A percentile compares a stretch with the other conserved stretches of the same genome.
These are phyloP conservation scores for Golubevia pallescens DNA, from an alignment of 1,284 basidiomycete genomes.

Conservation along the genomic window DNA sequence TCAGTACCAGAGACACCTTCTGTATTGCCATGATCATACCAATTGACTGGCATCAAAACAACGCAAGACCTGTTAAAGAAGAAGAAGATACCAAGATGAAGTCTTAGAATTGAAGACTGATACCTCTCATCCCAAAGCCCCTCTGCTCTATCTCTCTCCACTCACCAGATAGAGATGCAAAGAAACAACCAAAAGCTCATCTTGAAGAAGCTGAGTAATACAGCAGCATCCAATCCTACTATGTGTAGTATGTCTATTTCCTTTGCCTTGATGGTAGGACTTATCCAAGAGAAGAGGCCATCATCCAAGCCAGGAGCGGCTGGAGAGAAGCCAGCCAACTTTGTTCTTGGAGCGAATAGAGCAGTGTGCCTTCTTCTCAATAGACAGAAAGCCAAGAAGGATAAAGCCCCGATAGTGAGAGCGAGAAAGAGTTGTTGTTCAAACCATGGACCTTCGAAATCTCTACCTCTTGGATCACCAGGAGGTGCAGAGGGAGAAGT, in stretches of 20 bases:
- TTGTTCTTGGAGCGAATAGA: constrained; percentile 87
- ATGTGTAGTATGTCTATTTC: constrained; percentile 95
- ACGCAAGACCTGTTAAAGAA: constrained; percentile 10
- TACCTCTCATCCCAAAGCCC: background rate
- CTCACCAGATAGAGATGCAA: constrained; percentile 73
- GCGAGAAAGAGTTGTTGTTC: constrained; percentile 86
- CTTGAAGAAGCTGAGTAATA: constrained; percentile 92
- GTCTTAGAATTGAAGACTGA: background rate
- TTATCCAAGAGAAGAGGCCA: constrained; percentile 85
- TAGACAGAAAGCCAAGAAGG: constrained; percentile 87
- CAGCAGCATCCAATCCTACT: constrained; percentile 92
- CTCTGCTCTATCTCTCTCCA: constrained; percentile 3
- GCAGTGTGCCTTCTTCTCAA: constrained; percentile 85
- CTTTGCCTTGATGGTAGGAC: constrained; percentile 85
- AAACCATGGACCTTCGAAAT: constrained; percentile 79
- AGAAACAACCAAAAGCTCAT: constrained; percentile 89
- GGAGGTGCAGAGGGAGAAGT: too few relatives aligned
- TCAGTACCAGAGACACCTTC: constrained; percentile 53
- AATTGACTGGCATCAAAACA: constrained; percentile 61
- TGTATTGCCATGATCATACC: constrained; percentile 48
- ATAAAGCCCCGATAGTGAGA: constrained; percentile 75
- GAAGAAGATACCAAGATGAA: constrained; percentile 74
- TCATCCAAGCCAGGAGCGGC: constrained; percentile 54
- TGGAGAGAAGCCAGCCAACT: constrained; percentile 69
- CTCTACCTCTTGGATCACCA: too few relatives aligned